phyloP scores from a whole-genome alignment of 2,329 filamentous ascomycete genomes.

The Cladosporium colombiae region DNA sequence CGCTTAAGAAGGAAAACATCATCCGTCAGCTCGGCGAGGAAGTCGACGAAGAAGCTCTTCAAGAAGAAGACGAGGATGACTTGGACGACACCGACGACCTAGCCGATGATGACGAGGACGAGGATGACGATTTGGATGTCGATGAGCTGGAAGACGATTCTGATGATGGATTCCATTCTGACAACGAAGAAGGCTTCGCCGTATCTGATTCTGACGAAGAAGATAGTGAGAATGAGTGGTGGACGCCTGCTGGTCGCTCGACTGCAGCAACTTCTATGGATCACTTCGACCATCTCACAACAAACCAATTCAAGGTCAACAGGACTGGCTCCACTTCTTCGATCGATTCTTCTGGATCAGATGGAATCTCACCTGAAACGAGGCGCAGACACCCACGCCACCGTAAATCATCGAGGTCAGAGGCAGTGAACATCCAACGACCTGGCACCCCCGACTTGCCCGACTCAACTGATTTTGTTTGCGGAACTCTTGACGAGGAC shows the following conservation, averaged over 20 bases:
- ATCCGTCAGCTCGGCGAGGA: slow-evolving; percentile 86
- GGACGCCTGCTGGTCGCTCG: slow-evolving; percentile 59
- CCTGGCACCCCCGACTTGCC: slow-evolving; percentile 69
- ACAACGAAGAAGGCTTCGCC: slow-evolving; percentile 72
- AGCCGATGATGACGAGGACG: slow-evolving; percentile 51
- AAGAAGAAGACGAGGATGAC: slow-evolving; percentile 58
- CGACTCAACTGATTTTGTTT: slow-evolving; percentile 99
- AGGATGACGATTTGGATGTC: slow-evolving; percentile 67
- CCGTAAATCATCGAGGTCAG: slow-evolving; percentile 16
- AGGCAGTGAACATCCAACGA: slow-evolving; percentile 36
- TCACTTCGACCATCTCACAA: slow-evolving; percentile 47
- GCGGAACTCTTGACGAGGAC: slow-evolving; percentile 94
- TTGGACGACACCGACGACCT: slow-evolving; percentile 45
- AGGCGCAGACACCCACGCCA: slow-evolving; percentile 13
- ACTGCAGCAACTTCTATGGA: slow-evolving; percentile 58
- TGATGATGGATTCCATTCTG: slow-evolving; percentile 75
- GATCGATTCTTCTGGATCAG: slow-evolving; percentile 52
- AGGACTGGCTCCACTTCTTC: slow-evolving; percentile 54
- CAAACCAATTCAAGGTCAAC: slow-evolving; percentile 37
- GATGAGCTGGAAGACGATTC: slow-evolving; percentile 48
- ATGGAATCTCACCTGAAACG: slow-evolving; percentile 26
- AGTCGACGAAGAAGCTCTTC: slow-evolving; percentile 82
- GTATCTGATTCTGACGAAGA: slow-evolving; percentile 69
- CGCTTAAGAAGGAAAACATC: slow-evolving; percentile 82
- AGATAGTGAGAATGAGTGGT: slow-evolving; percentile 66